Evolutionary conservation across 805 yeast genomes (phyloP).

Genomic region (Pichia exigua): DNA sequence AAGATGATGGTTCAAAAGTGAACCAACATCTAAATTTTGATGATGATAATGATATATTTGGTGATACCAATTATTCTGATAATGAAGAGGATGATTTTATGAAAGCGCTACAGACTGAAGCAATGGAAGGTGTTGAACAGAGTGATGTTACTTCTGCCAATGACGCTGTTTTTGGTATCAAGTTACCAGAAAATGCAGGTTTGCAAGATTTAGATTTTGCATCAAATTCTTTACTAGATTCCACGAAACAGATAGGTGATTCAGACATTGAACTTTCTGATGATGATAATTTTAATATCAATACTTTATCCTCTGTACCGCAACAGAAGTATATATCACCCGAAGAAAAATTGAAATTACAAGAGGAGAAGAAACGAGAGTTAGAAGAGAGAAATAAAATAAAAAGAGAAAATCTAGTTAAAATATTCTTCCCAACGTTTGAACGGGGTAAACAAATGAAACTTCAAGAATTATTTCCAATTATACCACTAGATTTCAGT

Average conservation of each 20-base stretch:
- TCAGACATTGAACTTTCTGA: constrained; percentile 20
- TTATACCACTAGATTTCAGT: constrained; percentile 42
- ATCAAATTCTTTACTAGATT: constrained; percentile 19
- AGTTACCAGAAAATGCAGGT: constrained; percentile 25
- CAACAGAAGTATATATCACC: neutral
- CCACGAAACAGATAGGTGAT: constrained; percentile 14
- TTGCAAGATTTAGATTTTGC: constrained; percentile 26
- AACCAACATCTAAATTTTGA: neutral
- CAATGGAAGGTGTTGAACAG: constrained; percentile 30
- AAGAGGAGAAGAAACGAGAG: constrained; percentile 5
- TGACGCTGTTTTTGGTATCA: constrained; percentile 28
- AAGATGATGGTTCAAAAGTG: constrained; percentile 8
- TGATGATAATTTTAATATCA: constrained; percentile 22
- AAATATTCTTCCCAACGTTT: constrained; percentile 57
- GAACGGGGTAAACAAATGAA: constrained; percentile 46
- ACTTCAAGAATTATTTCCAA: constrained; percentile 61
- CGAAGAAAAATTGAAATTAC: constrained; percentile 4
- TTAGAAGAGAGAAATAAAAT: constrained; percentile 25
- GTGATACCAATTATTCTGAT: constrained; percentile 30
- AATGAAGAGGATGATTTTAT: constrained; percentile 28
- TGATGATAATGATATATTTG: constrained; percentile 29
- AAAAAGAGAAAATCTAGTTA: constrained; percentile 30
- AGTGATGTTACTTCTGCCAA: constrained; percentile 18
- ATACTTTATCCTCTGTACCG: constrained; percentile 1
- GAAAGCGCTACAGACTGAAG: constrained; percentile 32